A percentile compares a stretch with the other conserved stretches of the same genome.
phyloP scores from a whole-genome alignment of 164 flowering plant genomes.

The Nymphaea thermarum region DNA sequence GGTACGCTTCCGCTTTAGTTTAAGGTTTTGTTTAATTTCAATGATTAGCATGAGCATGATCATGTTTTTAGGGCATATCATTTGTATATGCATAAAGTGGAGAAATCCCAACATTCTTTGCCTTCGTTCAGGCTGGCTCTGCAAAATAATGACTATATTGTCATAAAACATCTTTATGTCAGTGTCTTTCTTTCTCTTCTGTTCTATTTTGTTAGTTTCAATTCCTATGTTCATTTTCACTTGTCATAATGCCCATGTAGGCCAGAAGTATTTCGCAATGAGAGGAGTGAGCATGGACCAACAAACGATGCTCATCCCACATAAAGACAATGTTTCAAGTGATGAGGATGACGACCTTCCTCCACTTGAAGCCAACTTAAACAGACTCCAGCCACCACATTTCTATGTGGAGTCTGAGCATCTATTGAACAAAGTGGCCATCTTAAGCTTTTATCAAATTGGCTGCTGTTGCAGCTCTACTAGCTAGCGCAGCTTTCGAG shows the following conservation, averaged over 20 bases:
- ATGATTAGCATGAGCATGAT: too few relatives aligned
- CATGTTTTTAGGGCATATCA: too few relatives aligned
- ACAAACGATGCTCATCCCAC: constrained; percentile 10
- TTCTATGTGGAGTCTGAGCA: constrained; percentile 22
- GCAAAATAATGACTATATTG: background rate
- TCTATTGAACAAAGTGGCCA: background rate
- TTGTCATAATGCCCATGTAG: background rate
- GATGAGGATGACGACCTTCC: constrained; percentile 69
- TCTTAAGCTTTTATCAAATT: background rate
- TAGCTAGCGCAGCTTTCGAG: background rate
- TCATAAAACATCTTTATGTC: background rate
- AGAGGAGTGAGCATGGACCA: background rate
- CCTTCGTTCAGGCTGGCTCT: too few relatives aligned
- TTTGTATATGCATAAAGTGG: too few relatives aligned
- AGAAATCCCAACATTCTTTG: too few relatives aligned
- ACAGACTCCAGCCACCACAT: constrained; percentile 40
- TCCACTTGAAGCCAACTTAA: constrained; percentile 51
- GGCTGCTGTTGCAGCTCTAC: background rate
- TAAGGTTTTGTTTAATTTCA: too few relatives aligned
- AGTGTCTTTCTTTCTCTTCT: background rate
- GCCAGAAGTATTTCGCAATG: background rate
- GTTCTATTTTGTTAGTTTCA: background rate
- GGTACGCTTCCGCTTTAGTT: too few relatives aligned
- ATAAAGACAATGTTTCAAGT: constrained; percentile 26
- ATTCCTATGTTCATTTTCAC: background rate